Base-by-base conservation (phyloP, 768 basidiomycete species). In the Lactarius akahatsu region DNA sequence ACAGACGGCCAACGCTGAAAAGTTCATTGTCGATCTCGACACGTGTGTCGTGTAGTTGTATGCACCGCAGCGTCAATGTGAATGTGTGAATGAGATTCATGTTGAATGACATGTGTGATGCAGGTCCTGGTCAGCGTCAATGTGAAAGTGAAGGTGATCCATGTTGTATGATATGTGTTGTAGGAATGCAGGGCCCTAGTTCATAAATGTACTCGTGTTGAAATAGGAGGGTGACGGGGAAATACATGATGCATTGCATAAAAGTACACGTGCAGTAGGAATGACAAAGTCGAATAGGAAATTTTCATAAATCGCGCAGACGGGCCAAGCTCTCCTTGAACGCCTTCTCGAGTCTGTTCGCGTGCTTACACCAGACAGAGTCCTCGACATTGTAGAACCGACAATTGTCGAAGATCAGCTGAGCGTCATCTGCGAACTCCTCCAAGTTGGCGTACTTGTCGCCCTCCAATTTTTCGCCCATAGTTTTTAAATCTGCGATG, bases 391-490 rank as follows among this genome's bases (percentile, higher is more conserved):
- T 99, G 78, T 96, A 98, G 60, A 81, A 76, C 63, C 87, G 81
- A 77, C 96, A 97, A 73, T 99, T 99, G 70, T 92, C 86, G 72
- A 93, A 92, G 61, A 98, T 85, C 62, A 97, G 80, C 69, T 87
- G 85, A 18, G 89, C 89, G 74, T 98, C 97, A 52, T 82, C 84
- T 23, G 87, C 76, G 73, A 98, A 96, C 38, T 81, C 78, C 58
- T 88, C 87, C 59, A 95, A 77, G n/a, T 82, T 80, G 13, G 80
- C 75, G 76, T 98, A 98, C 73, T 91, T 86, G 74, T 90, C 90
- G n/a, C 82, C 86, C 41, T 93, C 89, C n/a, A 98, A 84, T 76
- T 94, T 98, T 74, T 88, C 82, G 70, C 89, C 85, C 86, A 98
- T 96, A 2, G 92, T 94, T 63, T 80, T 78, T 71, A 98, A 85